These are phyloP conservation scores for Noccaea bulbosa DNA, from an alignment of 345 rosid genomes.

Conservation along the genomic window DNA sequence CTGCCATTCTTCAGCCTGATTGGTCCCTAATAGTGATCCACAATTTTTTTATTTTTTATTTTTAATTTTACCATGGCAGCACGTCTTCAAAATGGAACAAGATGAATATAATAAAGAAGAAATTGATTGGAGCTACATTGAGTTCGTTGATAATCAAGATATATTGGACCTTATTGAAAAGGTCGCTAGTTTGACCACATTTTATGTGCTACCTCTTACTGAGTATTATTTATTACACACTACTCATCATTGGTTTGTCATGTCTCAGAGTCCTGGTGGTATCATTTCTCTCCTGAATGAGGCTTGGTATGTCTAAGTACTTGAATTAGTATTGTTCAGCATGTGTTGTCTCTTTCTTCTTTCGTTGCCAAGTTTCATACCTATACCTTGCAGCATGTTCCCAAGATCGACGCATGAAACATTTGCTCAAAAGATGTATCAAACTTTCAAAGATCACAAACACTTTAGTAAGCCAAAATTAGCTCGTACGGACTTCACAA, in stretches of 20 bases:
- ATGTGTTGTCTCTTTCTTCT: constrained; percentile 16
- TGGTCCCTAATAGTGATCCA: constrained; percentile 35
- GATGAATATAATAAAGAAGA: constrained; percentile 96
- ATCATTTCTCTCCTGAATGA: constrained; percentile 95
- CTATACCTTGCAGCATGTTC: constrained; percentile 78
- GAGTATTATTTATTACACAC: constrained; percentile 13
- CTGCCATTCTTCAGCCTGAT: constrained; percentile 30
- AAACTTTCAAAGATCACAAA: constrained; percentile 86
- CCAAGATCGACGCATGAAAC: constrained; percentile 99
- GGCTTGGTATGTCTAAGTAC: constrained; percentile 74
- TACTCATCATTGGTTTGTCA: constrained; percentile 29
- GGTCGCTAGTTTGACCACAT: constrained; percentile 53
- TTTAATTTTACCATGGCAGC: constrained; percentile 52
- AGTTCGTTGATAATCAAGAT: constrained; percentile 93
- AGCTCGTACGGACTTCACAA: constrained; percentile 93
- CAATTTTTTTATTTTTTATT: constrained; percentile 21
- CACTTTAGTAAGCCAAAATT: constrained; percentile 93
- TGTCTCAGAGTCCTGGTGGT: constrained; percentile 90
- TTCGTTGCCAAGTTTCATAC: constrained; percentile 28
- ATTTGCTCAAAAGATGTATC: constrained; percentile 96
- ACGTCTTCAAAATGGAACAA: constrained; percentile 99
- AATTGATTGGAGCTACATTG: constrained; percentile 99
- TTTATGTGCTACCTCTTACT: constrained; percentile 18
- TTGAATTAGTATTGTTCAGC: constrained; percentile 30
- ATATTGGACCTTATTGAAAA: constrained; percentile 95